Evolutionary conservation across 2,329 filamentous ascomycete species (phyloP), one percentile per base, ranked within the genome.

Genomic region (Gaeumannomyces tritici): DNA sequence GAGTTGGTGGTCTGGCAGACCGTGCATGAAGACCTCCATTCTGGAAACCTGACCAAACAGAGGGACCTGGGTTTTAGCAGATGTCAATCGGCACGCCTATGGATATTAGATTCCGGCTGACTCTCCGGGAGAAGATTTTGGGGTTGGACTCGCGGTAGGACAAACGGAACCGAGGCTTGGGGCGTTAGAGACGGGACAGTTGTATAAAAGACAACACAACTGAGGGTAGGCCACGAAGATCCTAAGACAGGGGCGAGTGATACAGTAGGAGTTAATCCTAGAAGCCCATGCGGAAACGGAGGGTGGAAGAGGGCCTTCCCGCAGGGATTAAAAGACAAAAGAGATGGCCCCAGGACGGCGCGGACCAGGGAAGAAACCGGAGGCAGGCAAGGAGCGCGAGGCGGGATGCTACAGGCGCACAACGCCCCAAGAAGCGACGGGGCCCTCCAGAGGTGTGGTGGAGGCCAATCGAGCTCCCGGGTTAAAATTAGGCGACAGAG

Each of bases 21-120:
- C 75, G 18, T 61, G 65, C 35, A 83, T 67, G 47, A 76, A 77
- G 13, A 80, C 74, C 64, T 83, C 80, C 76, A 84, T 83, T 8
- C 35, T 56, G 57, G 33, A 28, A 28, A 6, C 27, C 24, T 7
- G 21, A 26, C 8, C 15, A 15, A 51, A 13, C 7, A 24, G 42
- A 51, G 42, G 42, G 42, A 24, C 1, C 2, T 6, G 21, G 42
- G 42, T 51, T 21, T 6, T 51, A 24, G n/a, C n/a, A 51, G 42
- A 21, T 21, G 13, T 9, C 42, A 24, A 51, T 51, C 9, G 18
- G 42, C 18, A 51, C 42, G 11, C 21, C 42, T n/a, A 51, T 21
- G 21, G 42, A 51, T n/a, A 21, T 51, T 51, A 11, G 42, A 51
- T 21, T 18, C 21, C 42, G 21, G n/a, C 21, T 8, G 42, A 24